Evolutionary conservation across 2,329 filamentous ascomycete genomes (phyloP), one percentile per base, ranked within the genome.

Genomic region (Fusarium sp.): DNA sequence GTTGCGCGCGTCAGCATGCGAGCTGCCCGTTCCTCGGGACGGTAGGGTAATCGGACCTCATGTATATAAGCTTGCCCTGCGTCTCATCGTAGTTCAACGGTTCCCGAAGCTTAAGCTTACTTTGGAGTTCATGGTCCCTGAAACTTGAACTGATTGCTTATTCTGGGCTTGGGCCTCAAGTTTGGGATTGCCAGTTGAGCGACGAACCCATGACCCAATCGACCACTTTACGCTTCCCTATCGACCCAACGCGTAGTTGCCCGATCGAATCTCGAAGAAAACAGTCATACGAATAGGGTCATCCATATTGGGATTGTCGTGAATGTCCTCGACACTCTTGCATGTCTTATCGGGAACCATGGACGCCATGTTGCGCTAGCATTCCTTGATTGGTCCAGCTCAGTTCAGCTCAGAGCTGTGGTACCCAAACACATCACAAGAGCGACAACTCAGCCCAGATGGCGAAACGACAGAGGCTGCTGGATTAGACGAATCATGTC

Each of bases 1-100:
- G 56, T 67, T 76, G 75, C 75, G 72, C 74, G 74, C 74, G 75
- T 75, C 62, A 58, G 45, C 48, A 76, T 75, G 74, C 71, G 65
- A 73, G 70, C 49, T 68, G 68, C 71, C 72, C 71, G 68, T 57
- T 71, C 51, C 19, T 49, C 58, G 61, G 56, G 28, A 44, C 52
- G 62, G 62, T 57, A 65, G 62, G 64, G 62, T 59, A 57, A 57
- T 62, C 44, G 28, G 26, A 22, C 19, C 40, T 65, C 49, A 48
- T 65, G 63, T 73, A 74, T 72, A 72, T 74, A 74, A 74, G 60
- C 51, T 64, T 60, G 72, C 49, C 67, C 45, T 73, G 51, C 54
- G 54, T 70, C 71, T 60, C 63, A n/a, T 48, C 30, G 43, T 13
- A 11, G 24, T 51, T 35, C 32, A 13, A 19, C 11, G 15, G 15